Percentiles rank a stretch among this genome's conserved stretches.
Evolutionary conservation across 2,329 filamentous ascomycete genomes (phyloP).

Genomic region (Penicillium sp.): DNA sequence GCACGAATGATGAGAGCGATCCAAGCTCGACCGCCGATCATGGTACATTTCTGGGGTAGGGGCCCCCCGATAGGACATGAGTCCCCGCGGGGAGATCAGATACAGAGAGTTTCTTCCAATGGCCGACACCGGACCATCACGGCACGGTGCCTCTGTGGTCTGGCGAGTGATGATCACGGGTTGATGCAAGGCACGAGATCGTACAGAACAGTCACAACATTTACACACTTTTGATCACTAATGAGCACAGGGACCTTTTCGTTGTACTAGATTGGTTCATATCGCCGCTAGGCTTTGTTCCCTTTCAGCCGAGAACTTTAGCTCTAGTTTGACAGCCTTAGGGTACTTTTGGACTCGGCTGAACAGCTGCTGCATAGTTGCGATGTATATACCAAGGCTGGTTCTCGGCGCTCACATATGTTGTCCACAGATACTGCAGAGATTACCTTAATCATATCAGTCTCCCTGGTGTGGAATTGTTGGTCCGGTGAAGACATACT

Average conservation of each 20-base stretch:
- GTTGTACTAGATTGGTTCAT: background rate
- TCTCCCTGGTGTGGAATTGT: background rate
- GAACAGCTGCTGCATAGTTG: background rate
- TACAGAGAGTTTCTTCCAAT: background rate
- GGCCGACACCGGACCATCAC: background rate
- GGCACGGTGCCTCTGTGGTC: background rate
- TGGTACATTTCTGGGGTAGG: constrained; percentile 1
- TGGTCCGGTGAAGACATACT: constrained; percentile 6
- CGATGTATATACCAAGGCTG: too few species aligned
- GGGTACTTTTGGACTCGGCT: background rate
- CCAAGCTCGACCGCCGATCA: constrained; percentile 13
- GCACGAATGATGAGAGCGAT: constrained; percentile 9
- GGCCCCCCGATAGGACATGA: background rate
- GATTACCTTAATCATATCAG: background rate
- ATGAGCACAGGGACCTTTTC: background rate
- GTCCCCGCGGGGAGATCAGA: background rate
- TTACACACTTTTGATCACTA: background rate
- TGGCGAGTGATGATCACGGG: background rate
- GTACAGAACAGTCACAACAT: background rate
- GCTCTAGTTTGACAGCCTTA: background rate
- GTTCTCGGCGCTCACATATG: background rate
- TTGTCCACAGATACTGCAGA: too few species aligned
- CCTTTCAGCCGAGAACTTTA: background rate
- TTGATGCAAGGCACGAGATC: background rate
- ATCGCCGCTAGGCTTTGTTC: background rate